Evolutionary conservation across 164 flowering plant species (phyloP), one percentile per base, ranked within the genome.

Genomic region (Buxus sempervirens): DNA sequence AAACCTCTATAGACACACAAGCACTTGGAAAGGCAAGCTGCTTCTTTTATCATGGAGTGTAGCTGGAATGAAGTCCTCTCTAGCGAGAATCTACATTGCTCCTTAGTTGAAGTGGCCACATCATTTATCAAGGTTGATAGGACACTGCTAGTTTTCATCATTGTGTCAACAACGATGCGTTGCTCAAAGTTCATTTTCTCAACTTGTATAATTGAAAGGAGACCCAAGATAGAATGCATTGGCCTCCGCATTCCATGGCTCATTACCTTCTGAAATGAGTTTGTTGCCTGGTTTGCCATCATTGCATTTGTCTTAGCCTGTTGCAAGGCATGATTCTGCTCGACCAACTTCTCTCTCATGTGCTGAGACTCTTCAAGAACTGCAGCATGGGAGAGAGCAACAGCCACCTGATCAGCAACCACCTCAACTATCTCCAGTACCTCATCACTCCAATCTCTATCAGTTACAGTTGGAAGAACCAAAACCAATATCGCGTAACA

Each of bases 351-450:
- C 63, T 95, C 96, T 65, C 96, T 87, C 97, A 95, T 92, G 57
- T 77, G 73, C 61, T 90, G 97, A 21, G 99, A 92, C 64, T 95
- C 99, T 75, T 95, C 97, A 1, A 95, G 85, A 41, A 95, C 84
- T 9, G 94, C 89, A 72, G 99, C 97, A 76, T 95, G 99, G 56
- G 99, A 95, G 53, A 95, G 77, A 21, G 99, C 99, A 54, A 95
- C 99, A 28, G 99, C 97, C 15, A 95, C 99, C 69, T 95, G 99
- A 79, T 92, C 98, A 25, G 97, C 97, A 23, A 95, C 98, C 54
- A 88, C 98, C 81, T 88, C 79, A 4, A 91, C 85, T 59, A 95
- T 95, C 86, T 90, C 99, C 60, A 90, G 68, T 56, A 89, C 99
- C 62, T 88, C 90, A 22, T 65, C 51, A 70, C 73, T 83, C 99